Conservation (phyloP, 495 filamentous ascomycete genomes). For the Cudoniella acicularis region DNA sequence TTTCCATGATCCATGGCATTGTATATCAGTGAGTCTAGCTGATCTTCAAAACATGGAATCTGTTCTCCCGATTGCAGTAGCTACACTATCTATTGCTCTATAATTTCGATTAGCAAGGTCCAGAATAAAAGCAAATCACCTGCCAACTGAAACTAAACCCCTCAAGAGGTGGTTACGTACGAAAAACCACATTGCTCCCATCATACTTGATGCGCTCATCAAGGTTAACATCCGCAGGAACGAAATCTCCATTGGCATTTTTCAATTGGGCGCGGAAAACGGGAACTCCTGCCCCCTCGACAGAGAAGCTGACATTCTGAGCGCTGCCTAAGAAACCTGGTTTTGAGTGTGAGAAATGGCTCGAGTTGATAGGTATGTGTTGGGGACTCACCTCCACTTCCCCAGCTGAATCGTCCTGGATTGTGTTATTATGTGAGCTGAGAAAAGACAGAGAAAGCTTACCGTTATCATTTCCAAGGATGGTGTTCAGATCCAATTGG, state of each 20-base stretch:
- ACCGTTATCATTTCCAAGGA: background rate
- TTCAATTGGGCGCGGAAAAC: background rate
- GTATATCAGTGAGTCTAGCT: no score
- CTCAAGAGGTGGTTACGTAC: no score
- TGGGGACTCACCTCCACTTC: no score
- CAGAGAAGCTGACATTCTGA: background rate
- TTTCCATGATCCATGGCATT: no score
- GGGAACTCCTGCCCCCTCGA: background rate
- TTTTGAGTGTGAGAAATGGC: no score
- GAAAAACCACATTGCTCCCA: background rate
- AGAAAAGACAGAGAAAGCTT: background rate
- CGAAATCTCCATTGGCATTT: background rate
- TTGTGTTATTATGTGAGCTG: background rate
- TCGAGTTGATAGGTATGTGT: no score
- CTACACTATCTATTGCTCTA: no score
- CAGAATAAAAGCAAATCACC: no score
- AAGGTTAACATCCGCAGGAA: background rate
- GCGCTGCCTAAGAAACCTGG: background rate
- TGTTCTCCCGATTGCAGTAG: no score
- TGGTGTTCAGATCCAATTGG: background rate
- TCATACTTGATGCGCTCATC: background rate
- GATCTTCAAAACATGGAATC: no score
- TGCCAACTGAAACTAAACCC: no score
- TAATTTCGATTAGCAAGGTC: no score
- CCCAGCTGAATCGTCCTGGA: background rate